Conservation (phyloP, 129 eudicot genomes). For the Dittrichia graveolens region DNA sequence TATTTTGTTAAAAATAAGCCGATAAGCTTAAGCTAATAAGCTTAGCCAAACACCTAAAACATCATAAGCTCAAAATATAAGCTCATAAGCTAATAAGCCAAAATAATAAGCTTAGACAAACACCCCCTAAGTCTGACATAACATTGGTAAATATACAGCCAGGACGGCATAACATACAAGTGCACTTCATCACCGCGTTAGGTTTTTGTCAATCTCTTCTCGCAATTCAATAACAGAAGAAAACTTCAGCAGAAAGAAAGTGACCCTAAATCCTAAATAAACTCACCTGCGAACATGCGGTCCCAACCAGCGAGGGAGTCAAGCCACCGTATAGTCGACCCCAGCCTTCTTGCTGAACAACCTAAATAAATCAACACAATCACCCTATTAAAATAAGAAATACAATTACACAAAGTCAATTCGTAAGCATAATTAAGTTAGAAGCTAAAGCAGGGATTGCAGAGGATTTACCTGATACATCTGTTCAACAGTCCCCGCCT, state of each 20-base stretch:
- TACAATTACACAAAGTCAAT: not conserved
- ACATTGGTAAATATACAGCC: not conserved
- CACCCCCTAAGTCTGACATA: no score
- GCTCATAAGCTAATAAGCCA: no score
- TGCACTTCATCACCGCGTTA: not conserved
- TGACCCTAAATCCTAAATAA: conserved; percentile 18
- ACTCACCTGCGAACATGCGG: conserved; percentile 89
- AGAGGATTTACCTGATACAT: conserved; percentile 64
- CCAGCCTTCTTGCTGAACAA: conserved; percentile 93
- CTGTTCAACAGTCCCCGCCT: conserved; percentile 64
- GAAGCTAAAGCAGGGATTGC: not conserved
- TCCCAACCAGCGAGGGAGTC: conserved; percentile 83
- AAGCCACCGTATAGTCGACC: conserved; percentile 77
- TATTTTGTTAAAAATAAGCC: no score
- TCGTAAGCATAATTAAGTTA: conserved; percentile 2
- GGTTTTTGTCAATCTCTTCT: conserved; percentile 14
- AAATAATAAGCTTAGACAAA: no score
- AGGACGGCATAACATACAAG: not conserved
- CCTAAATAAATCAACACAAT: conserved; percentile 49
- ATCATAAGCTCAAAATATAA: no score
- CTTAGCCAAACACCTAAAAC: no score
- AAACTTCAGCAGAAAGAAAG: conserved; percentile 7
- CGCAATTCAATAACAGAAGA: conserved; percentile 17
- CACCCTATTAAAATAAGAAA: not conserved
- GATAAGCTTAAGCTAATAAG: no score